Percentiles rank a stretch among this genome's conserved stretches.
phyloP scores from a whole-genome alignment of 805 yeast genomes.

The Sugiyamaella valdiviana region DNA sequence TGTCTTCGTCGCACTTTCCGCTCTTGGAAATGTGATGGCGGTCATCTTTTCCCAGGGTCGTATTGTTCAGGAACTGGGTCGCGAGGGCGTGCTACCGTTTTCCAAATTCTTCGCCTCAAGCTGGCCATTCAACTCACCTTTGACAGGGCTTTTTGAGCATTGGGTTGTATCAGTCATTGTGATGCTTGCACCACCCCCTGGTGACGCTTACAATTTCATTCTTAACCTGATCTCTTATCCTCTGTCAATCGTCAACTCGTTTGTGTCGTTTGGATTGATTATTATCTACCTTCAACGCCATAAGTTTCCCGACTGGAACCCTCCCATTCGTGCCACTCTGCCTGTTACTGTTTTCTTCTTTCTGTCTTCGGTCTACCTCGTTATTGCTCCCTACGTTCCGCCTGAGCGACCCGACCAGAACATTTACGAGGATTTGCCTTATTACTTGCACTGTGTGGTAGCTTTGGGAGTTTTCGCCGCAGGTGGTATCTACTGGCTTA shows the following conservation, averaged over 20 bases:
- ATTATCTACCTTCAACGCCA: conserved; percentile 50
- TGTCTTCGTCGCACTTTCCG: conserved; percentile 73
- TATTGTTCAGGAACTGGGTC: conserved; percentile 70
- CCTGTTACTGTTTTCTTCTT: conserved; percentile 61
- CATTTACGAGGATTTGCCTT: conserved; percentile 66
- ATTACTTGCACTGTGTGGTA: conserved; percentile 76
- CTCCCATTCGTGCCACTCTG: conserved; percentile 61
- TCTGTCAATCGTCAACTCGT: conserved; percentile 64
- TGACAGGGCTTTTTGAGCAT: conserved; percentile 67
- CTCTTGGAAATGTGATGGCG: conserved; percentile 74
- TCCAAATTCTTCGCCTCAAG: conserved; percentile 64
- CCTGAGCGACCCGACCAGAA: conserved; percentile 54
- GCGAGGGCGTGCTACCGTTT: conserved; percentile 76
- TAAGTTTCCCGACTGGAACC: conserved; percentile 49
- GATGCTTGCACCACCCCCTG: conserved; percentile 76
- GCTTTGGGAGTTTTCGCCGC: conserved; percentile 70
- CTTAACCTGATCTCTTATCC: conserved; percentile 78
- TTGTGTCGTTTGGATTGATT: conserved; percentile 57
- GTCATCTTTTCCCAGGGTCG: conserved; percentile 81
- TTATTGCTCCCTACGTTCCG: conserved; percentile 74
- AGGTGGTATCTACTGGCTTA: conserved; percentile 51
- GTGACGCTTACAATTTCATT: conserved; percentile 80
- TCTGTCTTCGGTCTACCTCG: conserved; percentile 58
- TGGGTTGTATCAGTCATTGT: conserved; percentile 70
- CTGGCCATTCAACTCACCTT: conserved; percentile 67